A percentile compares a stretch with the other conserved stretches of the same genome.
Evolutionary conservation across 768 basidiomycete species (phyloP).

Genomic region (Lyophyllum decastes): DNA sequence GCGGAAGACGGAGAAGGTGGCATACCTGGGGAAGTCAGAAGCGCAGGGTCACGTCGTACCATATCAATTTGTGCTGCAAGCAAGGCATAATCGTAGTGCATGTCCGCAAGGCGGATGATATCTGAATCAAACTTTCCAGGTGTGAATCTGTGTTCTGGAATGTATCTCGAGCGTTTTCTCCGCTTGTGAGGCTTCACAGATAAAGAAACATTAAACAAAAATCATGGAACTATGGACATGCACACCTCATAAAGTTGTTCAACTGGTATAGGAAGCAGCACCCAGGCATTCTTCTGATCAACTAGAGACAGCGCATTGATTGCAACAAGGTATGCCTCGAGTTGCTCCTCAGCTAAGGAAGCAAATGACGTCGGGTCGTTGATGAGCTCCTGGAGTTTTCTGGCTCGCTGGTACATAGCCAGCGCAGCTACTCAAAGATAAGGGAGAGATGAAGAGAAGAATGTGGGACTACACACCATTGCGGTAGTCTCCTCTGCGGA

Average conservation of each 20-base stretch:
- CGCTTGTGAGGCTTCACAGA: conserved; percentile 62
- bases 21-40: conserved; percentile 69
- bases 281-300: conserved; percentile 81
- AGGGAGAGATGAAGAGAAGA: conserved; percentile 11
- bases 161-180: conserved; percentile 67
- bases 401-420: conserved; percentile 91
- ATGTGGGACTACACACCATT: conserved; percentile 62
- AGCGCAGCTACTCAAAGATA: conserved; percentile 64
- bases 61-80: conserved; percentile 79
- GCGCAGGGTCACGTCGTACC: conserved; percentile 61
- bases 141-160: conserved; percentile 75
- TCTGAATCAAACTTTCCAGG: conserved; percentile 69
- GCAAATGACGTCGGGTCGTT: conserved; percentile 39
- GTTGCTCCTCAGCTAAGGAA: conserved; percentile 62
- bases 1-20: conserved; percentile 4
- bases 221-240: conserved; percentile 21
- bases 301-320: conserved; percentile 88
- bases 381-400: conserved; percentile 68
- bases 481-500: conserved; percentile 84
- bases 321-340: conserved; percentile 82
- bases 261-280: conserved; percentile 61
- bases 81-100: conserved; percentile 76
- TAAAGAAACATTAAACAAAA: conserved; percentile 12
- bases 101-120: conserved; percentile 77
- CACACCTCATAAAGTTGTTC: conserved; percentile 51